Conservation (phyloP, 2,329 filamentous ascomycete species). For the Thermothelomyces thermophilus region DNA sequence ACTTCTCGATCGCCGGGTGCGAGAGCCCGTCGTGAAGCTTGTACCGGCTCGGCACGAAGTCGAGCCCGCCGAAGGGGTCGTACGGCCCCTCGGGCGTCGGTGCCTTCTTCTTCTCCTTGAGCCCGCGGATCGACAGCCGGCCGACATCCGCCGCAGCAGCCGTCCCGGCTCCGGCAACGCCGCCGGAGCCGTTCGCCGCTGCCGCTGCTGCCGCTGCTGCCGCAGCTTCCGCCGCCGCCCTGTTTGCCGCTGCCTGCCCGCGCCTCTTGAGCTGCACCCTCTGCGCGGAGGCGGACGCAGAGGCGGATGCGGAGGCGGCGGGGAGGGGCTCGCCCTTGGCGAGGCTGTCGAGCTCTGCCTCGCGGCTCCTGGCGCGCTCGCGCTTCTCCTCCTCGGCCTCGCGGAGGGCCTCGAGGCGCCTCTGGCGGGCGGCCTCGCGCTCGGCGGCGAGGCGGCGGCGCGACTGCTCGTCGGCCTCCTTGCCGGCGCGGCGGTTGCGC, state of each 20-base stretch:
- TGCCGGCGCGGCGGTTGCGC: slow-evolving; percentile 48
- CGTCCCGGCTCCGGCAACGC: slow-evolving; percentile 28
- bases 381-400: slow-evolving; percentile 66
- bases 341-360: slow-evolving; percentile 64
- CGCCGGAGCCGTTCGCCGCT: slow-evolving; percentile 28
- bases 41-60: slow-evolving; percentile 64
- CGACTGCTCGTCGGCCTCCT: slow-evolving; percentile 48
- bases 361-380: slow-evolving; percentile 55
- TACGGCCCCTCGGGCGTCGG: slow-evolving; percentile 59
- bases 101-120: slow-evolving; percentile 56
- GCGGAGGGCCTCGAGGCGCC: slow-evolving; percentile 55
- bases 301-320: slow-evolving; percentile 33
- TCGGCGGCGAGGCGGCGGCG: slow-evolving; percentile 55
- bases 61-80: slow-evolving; percentile 77
- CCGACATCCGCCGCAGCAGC: slow-evolving; percentile 22
- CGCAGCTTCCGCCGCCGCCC: slow-evolving; percentile 30
- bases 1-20: slow-evolving; percentile 43
- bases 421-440: slow-evolving; percentile 56
- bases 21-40: slow-evolving; percentile 63
- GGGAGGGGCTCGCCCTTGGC: slow-evolving; percentile 50
- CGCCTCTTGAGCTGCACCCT: slow-evolving; percentile 67
- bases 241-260: slow-evolving; percentile 41
- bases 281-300: slow-evolving; percentile 43
- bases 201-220: slow-evolving; percentile 29
- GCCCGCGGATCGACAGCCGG: slow-evolving; percentile 65